Percentiles rank a stretch among this genome's conserved stretches.
These are phyloP conservation scores for Trichaptum fuscoviolaceum DNA, from an alignment of 768 basidiomycete species.

Conservation along the genomic window DNA sequence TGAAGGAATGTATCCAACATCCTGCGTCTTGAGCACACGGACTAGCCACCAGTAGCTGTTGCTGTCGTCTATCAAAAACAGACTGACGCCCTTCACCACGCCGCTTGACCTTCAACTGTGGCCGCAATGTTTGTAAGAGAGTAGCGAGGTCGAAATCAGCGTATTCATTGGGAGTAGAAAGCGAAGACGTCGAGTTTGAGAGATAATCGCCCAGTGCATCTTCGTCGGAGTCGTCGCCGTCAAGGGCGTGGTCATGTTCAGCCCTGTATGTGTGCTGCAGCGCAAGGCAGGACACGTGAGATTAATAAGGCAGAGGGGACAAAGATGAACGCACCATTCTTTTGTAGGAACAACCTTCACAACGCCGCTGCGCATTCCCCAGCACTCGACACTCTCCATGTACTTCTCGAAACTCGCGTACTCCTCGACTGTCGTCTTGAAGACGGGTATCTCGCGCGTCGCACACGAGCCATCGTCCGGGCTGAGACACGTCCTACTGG, in stretches of 20 bases:
- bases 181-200: slow-evolving; percentile 65
- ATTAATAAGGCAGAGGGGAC: slow-evolving; percentile 13
- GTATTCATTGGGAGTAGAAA: slow-evolving; percentile 85
- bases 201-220: slow-evolving; percentile 72
- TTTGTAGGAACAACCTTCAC: too few species aligned
- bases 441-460: slow-evolving; percentile 90
- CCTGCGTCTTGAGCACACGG: slow-evolving; percentile 95
- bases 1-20: slow-evolving; percentile 97
- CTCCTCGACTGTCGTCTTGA: slow-evolving; percentile 90
- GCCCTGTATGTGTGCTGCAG: background rate
- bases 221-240: slow-evolving; percentile 59
- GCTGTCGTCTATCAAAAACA: slow-evolving; percentile 95
- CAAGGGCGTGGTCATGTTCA: slow-evolving; percentile 17
- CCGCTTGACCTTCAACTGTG: slow-evolving; percentile 97
- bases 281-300: slow-evolving; percentile 13
- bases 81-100: slow-evolving; percentile 95
- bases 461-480: slow-evolving; percentile 80
- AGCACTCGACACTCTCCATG: too few species aligned
- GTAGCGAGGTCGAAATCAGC: slow-evolving; percentile 94
- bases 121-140: slow-evolving; percentile 96
- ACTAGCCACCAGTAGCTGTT: slow-evolving; percentile 99
- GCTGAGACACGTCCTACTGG: slow-evolving; percentile 60
- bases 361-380: too few species aligned
- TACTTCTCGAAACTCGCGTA: slow-evolving; percentile 92
- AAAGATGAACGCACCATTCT: too few species aligned